phyloP scores from a whole-genome alignment of 495 filamentous ascomycete genomes.

The Letharia columbiana region DNA sequence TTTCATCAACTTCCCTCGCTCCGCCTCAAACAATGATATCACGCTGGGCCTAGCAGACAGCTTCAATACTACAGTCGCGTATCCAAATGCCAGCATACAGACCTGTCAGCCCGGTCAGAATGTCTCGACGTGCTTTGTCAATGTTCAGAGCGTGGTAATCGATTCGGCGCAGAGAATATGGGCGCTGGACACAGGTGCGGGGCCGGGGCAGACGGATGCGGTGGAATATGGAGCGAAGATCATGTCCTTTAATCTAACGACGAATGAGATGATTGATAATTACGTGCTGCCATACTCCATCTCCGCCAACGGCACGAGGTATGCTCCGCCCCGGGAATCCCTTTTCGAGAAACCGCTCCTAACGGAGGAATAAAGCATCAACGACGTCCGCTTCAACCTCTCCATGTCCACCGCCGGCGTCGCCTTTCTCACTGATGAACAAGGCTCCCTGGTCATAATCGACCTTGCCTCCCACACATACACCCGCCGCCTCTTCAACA shows the following conservation, averaged over 20 bases:
- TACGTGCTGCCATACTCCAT: conserved; percentile 6
- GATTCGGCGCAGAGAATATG: conserved; percentile 1
- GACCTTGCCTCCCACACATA: not conserved
- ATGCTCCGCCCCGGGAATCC: not conserved
- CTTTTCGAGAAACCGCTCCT: not conserved
- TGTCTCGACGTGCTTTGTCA: conserved; percentile 7
- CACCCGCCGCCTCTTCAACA: conserved; percentile 7
- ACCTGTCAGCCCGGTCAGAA: not conserved
- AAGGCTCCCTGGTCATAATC: not conserved
- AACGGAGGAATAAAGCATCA: not conserved
- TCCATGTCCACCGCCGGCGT: conserved; percentile 6
- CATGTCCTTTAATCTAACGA: conserved; percentile 5
- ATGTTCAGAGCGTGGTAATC: not conserved
- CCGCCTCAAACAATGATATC: not conserved
- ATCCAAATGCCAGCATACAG: not conserved
- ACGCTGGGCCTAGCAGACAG: conserved; percentile 1
- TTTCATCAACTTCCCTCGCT: conserved; percentile 3
- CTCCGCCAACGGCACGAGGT: conserved; percentile 5
- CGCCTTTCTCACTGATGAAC: conserved; percentile 6
- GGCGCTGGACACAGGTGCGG: not conserved
- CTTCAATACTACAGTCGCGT: not conserved
- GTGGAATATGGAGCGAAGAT: not conserved
- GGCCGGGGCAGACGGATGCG: not conserved
- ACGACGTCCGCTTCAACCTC: conserved; percentile 8
- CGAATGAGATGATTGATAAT: conserved; percentile 4